Percentiles rank a stretch among this genome's conserved stretches.
Evolutionary conservation across 2,329 filamentous ascomycete species (phyloP).

Genomic region (Penicillium sp.): DNA sequence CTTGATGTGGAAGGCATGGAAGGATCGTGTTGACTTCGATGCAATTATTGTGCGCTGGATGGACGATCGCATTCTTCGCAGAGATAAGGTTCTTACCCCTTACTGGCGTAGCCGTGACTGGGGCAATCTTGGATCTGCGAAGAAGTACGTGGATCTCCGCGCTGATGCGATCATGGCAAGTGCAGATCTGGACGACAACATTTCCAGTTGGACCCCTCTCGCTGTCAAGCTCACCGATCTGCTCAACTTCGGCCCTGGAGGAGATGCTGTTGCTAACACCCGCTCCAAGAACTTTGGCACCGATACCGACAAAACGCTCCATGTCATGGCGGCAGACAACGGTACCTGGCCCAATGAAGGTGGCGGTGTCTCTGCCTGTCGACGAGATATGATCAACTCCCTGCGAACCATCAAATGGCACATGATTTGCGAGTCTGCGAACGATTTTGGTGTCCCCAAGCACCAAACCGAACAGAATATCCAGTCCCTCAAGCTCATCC

Average conservation of each 20-base stretch:
- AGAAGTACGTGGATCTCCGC: conserved; percentile 45
- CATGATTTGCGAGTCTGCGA: conserved; percentile 55
- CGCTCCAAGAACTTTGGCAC: conserved; percentile 48
- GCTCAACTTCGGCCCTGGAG: conserved; percentile 53
- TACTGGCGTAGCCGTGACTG: conserved; percentile 49
- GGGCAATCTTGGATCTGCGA: conserved; percentile 45
- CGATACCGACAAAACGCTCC: conserved; percentile 50
- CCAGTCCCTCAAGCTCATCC: conserved; percentile 54
- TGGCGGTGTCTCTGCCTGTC: conserved; percentile 56
- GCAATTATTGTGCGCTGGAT: conserved; percentile 52
- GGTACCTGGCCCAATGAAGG: conserved; percentile 55
- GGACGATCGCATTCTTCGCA: conserved; percentile 50
- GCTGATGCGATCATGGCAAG: conserved; percentile 53
- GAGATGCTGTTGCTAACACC: conserved; percentile 52
- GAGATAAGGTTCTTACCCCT: conserved; percentile 45
- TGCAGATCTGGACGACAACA: conserved; percentile 51
- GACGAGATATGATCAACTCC: conserved; percentile 55
- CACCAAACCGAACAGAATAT: conserved; percentile 57
- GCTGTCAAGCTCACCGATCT: conserved; percentile 53
- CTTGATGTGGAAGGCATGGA: conserved; percentile 52
- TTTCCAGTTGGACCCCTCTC: conserved; percentile 53
- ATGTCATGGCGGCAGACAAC: conserved; percentile 53
- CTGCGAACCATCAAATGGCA: conserved; percentile 55
- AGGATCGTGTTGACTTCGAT: conserved; percentile 47
- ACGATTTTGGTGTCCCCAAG: conserved; percentile 55